phyloP scores from a whole-genome alignment of 805 yeast species.

The Starmerella vaccinii region DNA sequence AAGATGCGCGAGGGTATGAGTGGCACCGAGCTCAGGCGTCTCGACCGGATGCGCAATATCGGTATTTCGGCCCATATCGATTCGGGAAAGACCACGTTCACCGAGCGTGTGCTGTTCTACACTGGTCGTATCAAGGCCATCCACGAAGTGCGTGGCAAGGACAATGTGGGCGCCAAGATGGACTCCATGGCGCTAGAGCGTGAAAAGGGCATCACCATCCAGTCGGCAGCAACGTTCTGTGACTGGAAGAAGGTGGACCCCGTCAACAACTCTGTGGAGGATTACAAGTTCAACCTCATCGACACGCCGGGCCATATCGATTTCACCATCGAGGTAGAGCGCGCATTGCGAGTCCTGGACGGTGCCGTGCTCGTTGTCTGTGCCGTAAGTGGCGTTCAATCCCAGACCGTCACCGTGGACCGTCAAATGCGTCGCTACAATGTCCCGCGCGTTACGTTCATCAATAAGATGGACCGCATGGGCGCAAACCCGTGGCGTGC shows the following conservation, averaged over 20 bases:
- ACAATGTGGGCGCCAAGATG: slow-evolving; percentile 98
- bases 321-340: slow-evolving; percentile 95
- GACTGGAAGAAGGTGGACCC: slow-evolving; percentile 64
- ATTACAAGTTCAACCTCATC: slow-evolving; percentile 83
- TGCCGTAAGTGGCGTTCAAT: slow-evolving; percentile 97
- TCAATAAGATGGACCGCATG: slow-evolving; percentile 98
- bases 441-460: slow-evolving; percentile 91
- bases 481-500: slow-evolving; percentile 97
- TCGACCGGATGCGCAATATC: slow-evolving; percentile 69
- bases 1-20: slow-evolving; percentile 28
- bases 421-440: slow-evolving; percentile 98
- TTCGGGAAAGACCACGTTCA: slow-evolving; percentile 95
- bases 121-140: slow-evolving; percentile 68
- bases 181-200: slow-evolving; percentile 98
- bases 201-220: slow-evolving; percentile 97
- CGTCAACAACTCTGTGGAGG: slow-evolving; percentile 23
- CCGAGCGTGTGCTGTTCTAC: slow-evolving; percentile 90
- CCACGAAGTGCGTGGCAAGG: slow-evolving; percentile 68
- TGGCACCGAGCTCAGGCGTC: slow-evolving; percentile 33
- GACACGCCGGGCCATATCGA: slow-evolving; percentile 99
- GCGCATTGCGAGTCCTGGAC: slow-evolving; percentile 94
- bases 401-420: slow-evolving; percentile 97
- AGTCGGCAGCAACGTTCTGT: slow-evolving; percentile 97
- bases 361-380: slow-evolving; percentile 98
- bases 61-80: slow-evolving; percentile 98